These are phyloP conservation scores for Candida alai DNA, from an alignment of 805 yeast genomes.

Conservation along the genomic window DNA sequence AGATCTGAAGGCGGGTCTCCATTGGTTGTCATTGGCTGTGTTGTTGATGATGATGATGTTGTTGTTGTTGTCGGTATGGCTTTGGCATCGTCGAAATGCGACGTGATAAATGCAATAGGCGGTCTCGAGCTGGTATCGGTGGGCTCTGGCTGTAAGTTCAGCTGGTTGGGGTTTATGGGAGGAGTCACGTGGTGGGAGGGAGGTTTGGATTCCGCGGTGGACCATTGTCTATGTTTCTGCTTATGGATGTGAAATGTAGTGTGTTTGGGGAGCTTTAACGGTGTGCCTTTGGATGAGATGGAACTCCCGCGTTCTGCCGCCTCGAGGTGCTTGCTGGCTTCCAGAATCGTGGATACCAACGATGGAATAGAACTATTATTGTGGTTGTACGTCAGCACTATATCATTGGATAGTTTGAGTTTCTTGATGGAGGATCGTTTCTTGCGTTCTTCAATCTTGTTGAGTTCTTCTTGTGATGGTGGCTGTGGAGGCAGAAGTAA, in stretches of 20 bases:
- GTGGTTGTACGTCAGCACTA: conserved; percentile 9
- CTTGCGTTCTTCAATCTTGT: conserved; percentile 27
- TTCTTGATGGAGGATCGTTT: conserved; percentile 16
- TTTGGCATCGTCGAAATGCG: neutral
- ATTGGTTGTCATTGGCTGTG: neutral
- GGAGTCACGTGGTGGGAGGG: too few species aligned
- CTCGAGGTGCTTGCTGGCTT: conserved; percentile 4
- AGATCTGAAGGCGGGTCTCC: conserved; percentile 1
- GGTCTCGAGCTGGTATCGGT: conserved; percentile 1
- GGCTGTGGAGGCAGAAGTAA: conserved; percentile 41
- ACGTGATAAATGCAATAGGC: conserved; percentile 5
- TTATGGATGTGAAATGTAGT: neutral
- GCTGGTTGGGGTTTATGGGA: too few species aligned
- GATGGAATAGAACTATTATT: conserved; percentile 8
- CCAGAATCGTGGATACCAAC: conserved; percentile 3
- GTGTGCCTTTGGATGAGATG: neutral
- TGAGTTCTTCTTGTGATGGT: conserved; percentile 36
- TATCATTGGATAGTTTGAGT: conserved; percentile 6
- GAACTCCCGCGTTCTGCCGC: neutral
- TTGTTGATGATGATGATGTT: neutral
- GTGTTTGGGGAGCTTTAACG: neutral
- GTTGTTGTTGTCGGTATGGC: too few species aligned
- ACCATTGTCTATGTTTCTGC: too few species aligned
- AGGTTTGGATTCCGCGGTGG: too few species aligned
- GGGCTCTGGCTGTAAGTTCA: conserved; percentile 6